Percentiles rank a stretch among this genome's conserved stretches.
These are phyloP conservation scores for Hyphodiscus hymeniophilus DNA, from an alignment of 495 filamentous ascomycete species.

Conservation along the genomic window DNA sequence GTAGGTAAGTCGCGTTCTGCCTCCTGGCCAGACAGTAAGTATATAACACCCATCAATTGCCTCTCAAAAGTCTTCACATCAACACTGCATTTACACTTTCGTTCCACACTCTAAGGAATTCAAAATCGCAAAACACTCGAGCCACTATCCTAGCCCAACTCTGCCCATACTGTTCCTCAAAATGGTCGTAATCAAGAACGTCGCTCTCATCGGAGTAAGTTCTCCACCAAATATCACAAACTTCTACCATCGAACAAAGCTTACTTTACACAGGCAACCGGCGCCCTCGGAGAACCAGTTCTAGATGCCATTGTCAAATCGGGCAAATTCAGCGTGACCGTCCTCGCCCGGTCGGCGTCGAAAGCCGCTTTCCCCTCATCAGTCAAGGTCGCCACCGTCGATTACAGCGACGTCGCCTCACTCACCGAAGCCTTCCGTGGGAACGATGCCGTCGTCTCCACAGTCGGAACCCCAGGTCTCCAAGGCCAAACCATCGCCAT, in stretches of 20 bases:
- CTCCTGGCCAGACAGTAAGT: no score
- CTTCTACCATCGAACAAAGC: not conserved
- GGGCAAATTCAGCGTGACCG: conserved; percentile 47
- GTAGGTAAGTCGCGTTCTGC: no score
- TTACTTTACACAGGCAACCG: conserved; percentile 20
- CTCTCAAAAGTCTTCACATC: no score
- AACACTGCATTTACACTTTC: no score
- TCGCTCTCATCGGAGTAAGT: conserved; percentile 43
- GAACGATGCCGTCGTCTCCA: conserved; percentile 52
- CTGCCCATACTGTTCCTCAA: conserved; percentile 4
- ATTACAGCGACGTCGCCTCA: conserved; percentile 45
- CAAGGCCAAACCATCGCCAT: conserved; percentile 38
- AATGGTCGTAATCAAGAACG: conserved; percentile 42
- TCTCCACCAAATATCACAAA: not conserved
- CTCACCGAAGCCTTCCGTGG: conserved; percentile 39
- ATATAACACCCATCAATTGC: no score
- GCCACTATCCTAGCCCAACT: not conserved
- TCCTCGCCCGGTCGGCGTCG: conserved; percentile 41
- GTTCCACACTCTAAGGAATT: no score
- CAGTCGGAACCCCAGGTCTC: conserved; percentile 31
- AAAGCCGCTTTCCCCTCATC: conserved; percentile 28
- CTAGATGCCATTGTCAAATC: conserved; percentile 44
- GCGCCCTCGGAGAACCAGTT: conserved; percentile 50
- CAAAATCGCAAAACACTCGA: not conserved
- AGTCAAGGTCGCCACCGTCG: conserved; percentile 37